Conservation (phyloP, 2,329 filamentous ascomycete genomes). For the Fusarium torreyae region DNA sequence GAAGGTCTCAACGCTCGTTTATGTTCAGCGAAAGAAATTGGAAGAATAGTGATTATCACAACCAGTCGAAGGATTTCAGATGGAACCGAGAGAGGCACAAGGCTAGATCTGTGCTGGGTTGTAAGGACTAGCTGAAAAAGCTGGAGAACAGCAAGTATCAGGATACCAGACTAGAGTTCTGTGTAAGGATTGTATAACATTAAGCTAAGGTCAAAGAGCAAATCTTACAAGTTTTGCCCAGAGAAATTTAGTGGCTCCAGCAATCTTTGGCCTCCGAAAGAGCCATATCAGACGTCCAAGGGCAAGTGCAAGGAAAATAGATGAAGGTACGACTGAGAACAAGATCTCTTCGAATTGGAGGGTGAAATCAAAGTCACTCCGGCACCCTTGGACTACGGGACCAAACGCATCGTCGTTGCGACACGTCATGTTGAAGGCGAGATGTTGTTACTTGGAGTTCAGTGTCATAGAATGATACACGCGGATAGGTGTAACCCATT, state of each 20-base stretch:
- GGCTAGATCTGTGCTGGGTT: not conserved
- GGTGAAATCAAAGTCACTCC: conserved; percentile 64
- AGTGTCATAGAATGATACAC: not conserved
- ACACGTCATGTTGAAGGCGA: conserved; percentile 36
- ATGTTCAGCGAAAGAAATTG: conserved; percentile 5
- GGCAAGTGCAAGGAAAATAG: conserved; percentile 48
- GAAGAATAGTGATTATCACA: not conserved
- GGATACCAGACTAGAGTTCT: not conserved
- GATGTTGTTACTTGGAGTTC: too few relatives aligned
- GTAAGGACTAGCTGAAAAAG: conserved; percentile 6
- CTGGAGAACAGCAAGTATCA: conserved; percentile 5
- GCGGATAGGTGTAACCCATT: not conserved
- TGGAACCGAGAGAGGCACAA: conserved; percentile 3
- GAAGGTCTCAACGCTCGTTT: conserved; percentile 4
- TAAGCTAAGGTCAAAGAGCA: not conserved
- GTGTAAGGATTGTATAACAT: not conserved
- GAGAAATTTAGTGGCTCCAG: conserved; percentile 1
- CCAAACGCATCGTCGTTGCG: conserved; percentile 57
- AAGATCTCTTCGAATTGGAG: conserved; percentile 61
- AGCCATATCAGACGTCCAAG: conserved; percentile 7
- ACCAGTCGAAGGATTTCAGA: conserved; percentile 6
- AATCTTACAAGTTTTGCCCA: conserved; percentile 9
- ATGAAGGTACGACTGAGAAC: conserved; percentile 57
- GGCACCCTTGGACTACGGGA: conserved; percentile 59
- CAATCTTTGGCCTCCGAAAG: not conserved